Evolutionary conservation across 306 rosid genomes (phyloP), one percentile per base, ranked within the genome.

Genomic region (Glycine latifolia): DNA sequence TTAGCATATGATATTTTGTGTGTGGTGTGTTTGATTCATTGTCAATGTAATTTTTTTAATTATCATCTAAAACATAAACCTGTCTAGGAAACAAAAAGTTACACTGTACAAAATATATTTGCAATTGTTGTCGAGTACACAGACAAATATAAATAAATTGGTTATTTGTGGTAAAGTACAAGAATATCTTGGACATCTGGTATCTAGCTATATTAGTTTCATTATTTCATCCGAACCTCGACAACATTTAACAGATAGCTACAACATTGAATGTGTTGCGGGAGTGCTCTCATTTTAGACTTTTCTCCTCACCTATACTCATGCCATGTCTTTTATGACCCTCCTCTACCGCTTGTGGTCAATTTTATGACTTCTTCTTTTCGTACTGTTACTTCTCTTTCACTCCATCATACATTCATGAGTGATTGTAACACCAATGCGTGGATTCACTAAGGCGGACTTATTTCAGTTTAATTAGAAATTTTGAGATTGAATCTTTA

Each of bases 351-450:
- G 74, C 26, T 37, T 41, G 49, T 68, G 73, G 37, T 49, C 53
- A 79, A 71, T 80, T 71, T 76, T 20, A 52, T 78, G 53, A 43
- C 77, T 72, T 8, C 44, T 9, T 15, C 55, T 86, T 78, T 74
- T 74, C 13, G 7, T 71, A 78, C 84, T 13, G 48, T 86, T 75
- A 2, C 75, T 67, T 83, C 71, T 33, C 66, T 80, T 50, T 67
- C 76, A 75, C 80, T 61, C 81, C 55, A 56, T 56, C 46, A 37
- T 33, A 60, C 75, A 31, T 46, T 71, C 48, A 71, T 71, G 12
- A 60, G 46, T 77, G 60, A 37, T 37, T 37, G 4, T 37, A 37
- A 3, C 41, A 37, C 5, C 0, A 37, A 3, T 3, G 3, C 41
- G 31, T 37, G 4, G 41, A 37, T 37, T 37, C 2, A 37, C 41